Evolutionary conservation across 257 asterid genomes (phyloP), one percentile per base, ranked within the genome.

Genomic region (Lycium ferocissimum): DNA sequence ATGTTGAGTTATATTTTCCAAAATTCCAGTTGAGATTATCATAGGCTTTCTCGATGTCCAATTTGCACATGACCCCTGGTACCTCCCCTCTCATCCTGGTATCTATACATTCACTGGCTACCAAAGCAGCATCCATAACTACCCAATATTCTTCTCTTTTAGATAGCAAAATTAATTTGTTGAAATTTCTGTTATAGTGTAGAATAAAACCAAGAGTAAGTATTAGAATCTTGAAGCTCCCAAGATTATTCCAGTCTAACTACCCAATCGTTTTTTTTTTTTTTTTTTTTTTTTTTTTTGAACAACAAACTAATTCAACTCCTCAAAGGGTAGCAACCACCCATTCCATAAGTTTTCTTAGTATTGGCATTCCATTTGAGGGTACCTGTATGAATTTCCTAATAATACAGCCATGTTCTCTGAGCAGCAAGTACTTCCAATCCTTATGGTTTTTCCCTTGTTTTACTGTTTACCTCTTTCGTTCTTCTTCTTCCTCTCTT

Each of bases 401-500:
- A 59, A 59, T n/a, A 38, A 69, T 69, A 37, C 13, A 69, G 15
- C 14, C 7, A 69, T 69, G 53, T 69, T 38, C 0, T 7, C 53
- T 69, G 33, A 15, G 78, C 76, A 69, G 78, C 53, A 38, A 69
- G 6, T 38, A 38, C 53, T 69, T 69, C 12, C 45, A 51, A 69
- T 69, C 53, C 13, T 38, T 69, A 8, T 8, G 14, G 26, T 37
- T 38, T 15, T 69, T 69, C 38, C 78, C 78, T 38, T 37, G 15
- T 38, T 69, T 69, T 7, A 69, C 78, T 69, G 78, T 69, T 69
- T 69, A 69, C 53, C 53, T 37, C 26, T 69, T 69, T 38, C 78
- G 38, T 69, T 37, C 20, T 69, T 69, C 4, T 70, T 35, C 33
- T 38, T 70, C 53, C 78, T 38, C 53, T 70, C 33, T 70, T 15